These are phyloP conservation scores for Thelonectria discophora DNA, from an alignment of 2,329 filamentous ascomycete genomes.

Conservation along the genomic window DNA sequence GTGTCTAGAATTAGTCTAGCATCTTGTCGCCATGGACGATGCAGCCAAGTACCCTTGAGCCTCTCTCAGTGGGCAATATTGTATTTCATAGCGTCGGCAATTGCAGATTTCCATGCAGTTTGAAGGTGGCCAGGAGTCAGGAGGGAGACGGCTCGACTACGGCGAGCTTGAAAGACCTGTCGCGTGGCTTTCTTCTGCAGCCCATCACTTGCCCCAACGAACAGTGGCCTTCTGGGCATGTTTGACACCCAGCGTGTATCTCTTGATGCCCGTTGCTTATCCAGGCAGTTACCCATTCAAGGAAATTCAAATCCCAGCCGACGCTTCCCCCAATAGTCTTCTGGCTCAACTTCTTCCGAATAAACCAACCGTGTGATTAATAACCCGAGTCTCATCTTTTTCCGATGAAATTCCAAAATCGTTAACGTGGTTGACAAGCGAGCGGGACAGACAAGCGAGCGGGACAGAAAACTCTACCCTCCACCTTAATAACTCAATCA, in stretches of 20 bases:
- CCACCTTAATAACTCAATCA: too few relatives aligned
- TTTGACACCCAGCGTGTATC: neutral
- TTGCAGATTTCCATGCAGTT: too few relatives aligned
- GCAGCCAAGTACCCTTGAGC: too few relatives aligned
- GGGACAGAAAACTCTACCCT: too few relatives aligned
- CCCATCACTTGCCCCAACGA: neutral
- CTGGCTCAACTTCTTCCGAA: neutral
- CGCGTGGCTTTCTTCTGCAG: neutral
- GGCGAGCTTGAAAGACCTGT: neutral
- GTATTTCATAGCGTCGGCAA: neutral
- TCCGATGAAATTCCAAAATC: too few relatives aligned
- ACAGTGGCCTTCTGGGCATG: too few relatives aligned
- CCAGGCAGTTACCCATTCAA: neutral
- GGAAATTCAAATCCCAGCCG: neutral
- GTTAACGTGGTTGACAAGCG: too few relatives aligned
- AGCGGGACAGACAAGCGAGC: too few relatives aligned
- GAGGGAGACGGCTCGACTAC: neutral
- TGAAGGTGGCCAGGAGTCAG: constrained; percentile 4
- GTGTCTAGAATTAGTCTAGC: neutral
- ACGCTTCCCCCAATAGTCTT: neutral
- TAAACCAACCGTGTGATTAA: neutral
- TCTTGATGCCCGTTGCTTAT: neutral
- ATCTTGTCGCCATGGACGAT: neutral
- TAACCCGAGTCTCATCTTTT: too few relatives aligned
- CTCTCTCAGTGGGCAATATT: neutral